Base-by-base conservation (phyloP, 495 filamentous ascomycete genomes). In the Xylaria acuta region DNA sequence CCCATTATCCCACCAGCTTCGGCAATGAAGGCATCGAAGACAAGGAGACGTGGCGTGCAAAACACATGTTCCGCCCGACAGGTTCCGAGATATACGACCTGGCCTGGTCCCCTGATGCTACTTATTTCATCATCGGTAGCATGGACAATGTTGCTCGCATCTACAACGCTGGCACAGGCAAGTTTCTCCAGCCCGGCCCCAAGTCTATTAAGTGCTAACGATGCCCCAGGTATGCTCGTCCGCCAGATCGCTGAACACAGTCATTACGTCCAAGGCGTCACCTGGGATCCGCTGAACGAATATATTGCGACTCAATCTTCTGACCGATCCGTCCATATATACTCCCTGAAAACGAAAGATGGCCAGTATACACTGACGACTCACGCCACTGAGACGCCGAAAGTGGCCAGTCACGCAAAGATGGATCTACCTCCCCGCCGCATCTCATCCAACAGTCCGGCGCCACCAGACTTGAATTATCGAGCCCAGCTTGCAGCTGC, bases 81-180 rank as follows among this genome's bases (percentile, higher is more conserved):
- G 95, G 94, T 0, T 92, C 93, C 0, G 96, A 98, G 80, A 98
- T 99, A 74, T 99, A 98, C 79, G 96, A 99, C 79, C 84, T 99
- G 70, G 96, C 96, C 51, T 99, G 96, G 96, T 97, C 96, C 30
- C 96, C 96, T 12, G 96, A 99, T 84, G 95, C 93, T 30, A 86
- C 92, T 38, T 97, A 95, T 83, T 97, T 98, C 84, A 97, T 99
- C 73, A 97, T 95, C 25, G 96, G 96, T 6, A 98, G 97, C 81
- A 98, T 98, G 95, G 96, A 99, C 82, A 99, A 99, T 80, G 90
- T 98, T 77, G 95, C 97, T 60, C 87, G 96, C 54, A 98, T 99
- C 72, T 98, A 97, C 86, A 97, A 97, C 81, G 94, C 95, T 64
- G 91, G 93, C 70, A 97, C 92, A 72, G 96, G 96, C 97, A 82